Base-by-base conservation (phyloP, 257 asterid genomes). In the Plectranthus barbatus region DNA sequence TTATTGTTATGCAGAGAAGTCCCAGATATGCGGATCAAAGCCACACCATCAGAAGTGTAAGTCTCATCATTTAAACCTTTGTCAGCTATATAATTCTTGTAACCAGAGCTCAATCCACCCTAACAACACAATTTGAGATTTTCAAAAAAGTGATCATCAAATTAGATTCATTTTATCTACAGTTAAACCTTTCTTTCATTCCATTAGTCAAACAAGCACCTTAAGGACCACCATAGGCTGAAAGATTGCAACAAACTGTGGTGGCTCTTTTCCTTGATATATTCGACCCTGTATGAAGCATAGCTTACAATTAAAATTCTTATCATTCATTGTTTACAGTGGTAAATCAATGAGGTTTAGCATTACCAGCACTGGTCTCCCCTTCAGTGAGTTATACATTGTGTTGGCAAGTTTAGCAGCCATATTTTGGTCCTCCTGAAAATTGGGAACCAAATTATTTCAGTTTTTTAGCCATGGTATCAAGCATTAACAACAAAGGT, bases 51-150 rank as follows among this genome's bases (percentile, higher is more conserved):
- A 9, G 84, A 60, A 62, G 92, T 73, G 81, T 84, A 93, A 26
- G 99, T 90, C 78, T 93, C 99, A 72, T 93, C 99, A 82, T 90
- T 93, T 62, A 93, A 82, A 72, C 97, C 97, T 84, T 93, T 87
- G 74, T 93, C 99, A 15, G 95, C 95, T 68, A 90, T 74, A 72
- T 87, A 84, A 63, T 80, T 87, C 79, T 90, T 90, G 81, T 93
- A 93, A 51, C 94, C 97, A 56, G 95, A 80, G 86, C 99, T 90
- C 70, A 81, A 40, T 67, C 99, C 99, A 74, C 99, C 99, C 99
- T 93, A 77, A 36, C n/a, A 47, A 58, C 82, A 71, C 54, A 72
- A 71, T 37, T 58, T 42, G 29, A 71, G 64, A 66, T 56, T 60
- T 47, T 60, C 11, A 57, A 42, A 24, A 20, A 65, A 58, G 54